Base-by-base conservation (phyloP, 805 yeast genomes). In the Wickerhamomyces xylosicus region DNA sequence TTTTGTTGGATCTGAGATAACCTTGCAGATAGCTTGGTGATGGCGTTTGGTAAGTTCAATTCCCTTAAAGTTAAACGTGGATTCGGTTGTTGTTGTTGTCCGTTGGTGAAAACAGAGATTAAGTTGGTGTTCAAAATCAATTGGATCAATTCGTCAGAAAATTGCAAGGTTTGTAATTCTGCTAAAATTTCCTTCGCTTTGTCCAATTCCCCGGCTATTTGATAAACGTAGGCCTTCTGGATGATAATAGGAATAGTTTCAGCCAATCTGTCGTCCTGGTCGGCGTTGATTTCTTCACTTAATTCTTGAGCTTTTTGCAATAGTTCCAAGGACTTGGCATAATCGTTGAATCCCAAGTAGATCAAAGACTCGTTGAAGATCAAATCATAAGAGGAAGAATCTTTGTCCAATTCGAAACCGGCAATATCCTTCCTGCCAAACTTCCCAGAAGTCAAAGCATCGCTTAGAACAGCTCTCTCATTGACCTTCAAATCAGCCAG, bases 381-480 rank as follows among this genome's bases (percentile, higher is more conserved):
- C 34, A 72, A 60, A 56, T 83, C 94, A 53, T 81, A 79, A 3
- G 76, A 68, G 15, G 51, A 58, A 7, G 49, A 49, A 32, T 39
- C 41, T 4, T 43, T 40, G 13, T 53, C 36, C 5, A 57, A 47
- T 11, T 47, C 32, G 25, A 43, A 35, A 6, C 57, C 45, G 49
- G 21, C 27, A 16, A 31, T 16, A 19, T 21, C 25, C 42, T 46
- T 31, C 27, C 33, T 38, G 38, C 28, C 37, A 33, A 42, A 43
- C 14, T 27, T 36, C 9, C 46, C 53, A 11, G 39, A 13, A 11
- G 47, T 44, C 21, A 57, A 53, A 6, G 46, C 47, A 16, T 74
- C 83, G 17, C 82, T 72, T 19, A 77, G 58, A 11, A 77, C 75
- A 3, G 89, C 86, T 42, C 79, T 67, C 56, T 80, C 83, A 51